Percentiles rank a stretch among this genome's conserved stretches.
Conservation (phyloP, 31 red algal genomes). For the Bonnemaisonia californica region DNA sequence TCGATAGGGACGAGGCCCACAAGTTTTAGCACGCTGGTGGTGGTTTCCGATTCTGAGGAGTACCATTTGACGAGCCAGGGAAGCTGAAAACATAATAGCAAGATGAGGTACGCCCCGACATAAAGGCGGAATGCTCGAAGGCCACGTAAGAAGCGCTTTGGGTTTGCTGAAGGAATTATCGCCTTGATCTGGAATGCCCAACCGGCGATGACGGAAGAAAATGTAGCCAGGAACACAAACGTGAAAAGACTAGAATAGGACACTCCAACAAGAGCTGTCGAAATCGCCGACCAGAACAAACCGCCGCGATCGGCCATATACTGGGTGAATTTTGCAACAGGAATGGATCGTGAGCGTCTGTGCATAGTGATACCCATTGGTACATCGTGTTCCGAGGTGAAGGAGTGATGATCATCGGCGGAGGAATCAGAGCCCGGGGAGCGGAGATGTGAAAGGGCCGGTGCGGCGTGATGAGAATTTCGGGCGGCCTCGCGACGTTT, state of each 20-base stretch:
- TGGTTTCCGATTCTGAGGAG: background rate
- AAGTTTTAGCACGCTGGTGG: constrained; percentile 4
- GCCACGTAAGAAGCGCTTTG: background rate
- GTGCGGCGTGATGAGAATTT: background rate
- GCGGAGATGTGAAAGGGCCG: constrained; percentile 9
- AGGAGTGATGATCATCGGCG: background rate
- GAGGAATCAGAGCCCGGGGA: background rate
- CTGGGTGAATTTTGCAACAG: constrained; percentile 11
- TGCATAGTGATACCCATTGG: background rate
- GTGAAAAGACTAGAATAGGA: constrained; percentile 35
- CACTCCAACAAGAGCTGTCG: constrained; percentile 21
- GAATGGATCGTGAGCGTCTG: background rate
- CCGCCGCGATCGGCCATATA: constrained; percentile 40
- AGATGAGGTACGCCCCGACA: constrained; percentile 17
- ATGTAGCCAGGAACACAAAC: constrained; percentile 29
- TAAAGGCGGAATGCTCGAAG: constrained; percentile 17
- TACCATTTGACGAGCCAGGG: constrained; percentile 30
- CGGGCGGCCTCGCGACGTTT: background rate
- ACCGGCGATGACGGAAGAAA: background rate
- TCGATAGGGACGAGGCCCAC: constrained; percentile 35
- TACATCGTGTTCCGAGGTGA: background rate
- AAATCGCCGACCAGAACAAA: constrained; percentile 35
- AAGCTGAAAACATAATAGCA: constrained; percentile 37
- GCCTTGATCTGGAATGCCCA: constrained; percentile 20
- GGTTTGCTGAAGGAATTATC: constrained; percentile 1